A percentile compares a stretch with the other conserved stretches of the same genome.
Evolutionary conservation across 2,329 filamentous ascomycete species (phyloP).

Genomic region (Epicoccum nigrum): DNA sequence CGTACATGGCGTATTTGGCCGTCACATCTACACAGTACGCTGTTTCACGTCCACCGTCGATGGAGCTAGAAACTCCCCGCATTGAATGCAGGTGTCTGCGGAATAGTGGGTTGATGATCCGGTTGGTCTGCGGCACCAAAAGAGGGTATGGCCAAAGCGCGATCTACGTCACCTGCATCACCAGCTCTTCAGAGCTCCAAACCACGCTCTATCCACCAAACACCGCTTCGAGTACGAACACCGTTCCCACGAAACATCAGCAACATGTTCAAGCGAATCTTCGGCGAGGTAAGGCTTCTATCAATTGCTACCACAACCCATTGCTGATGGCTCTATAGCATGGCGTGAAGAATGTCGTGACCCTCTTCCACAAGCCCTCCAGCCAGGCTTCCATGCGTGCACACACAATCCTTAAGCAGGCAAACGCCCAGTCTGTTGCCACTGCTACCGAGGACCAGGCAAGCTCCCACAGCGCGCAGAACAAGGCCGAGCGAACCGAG

Average conservation of each 20-base stretch:
- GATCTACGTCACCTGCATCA: conserved; percentile 37
- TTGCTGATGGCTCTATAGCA: conserved; percentile 41
- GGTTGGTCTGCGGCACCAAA: conserved; percentile 17
- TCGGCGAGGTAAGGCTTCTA: conserved; percentile 50
- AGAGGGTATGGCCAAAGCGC: too few relatives aligned
- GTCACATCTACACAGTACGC: too few relatives aligned
- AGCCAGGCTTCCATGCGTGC: conserved; percentile 75
- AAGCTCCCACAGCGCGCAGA: conserved; percentile 67
- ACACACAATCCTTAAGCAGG: conserved; percentile 79
- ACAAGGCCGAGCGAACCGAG: conserved; percentile 64
- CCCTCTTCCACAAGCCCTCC: conserved; percentile 89
- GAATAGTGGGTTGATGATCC: conserved; percentile 9
- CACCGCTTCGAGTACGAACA: not conserved
- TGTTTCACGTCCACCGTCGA: not conserved
- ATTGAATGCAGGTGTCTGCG: conserved; percentile 1
- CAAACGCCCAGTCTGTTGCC: conserved; percentile 70
- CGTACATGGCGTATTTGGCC: too few relatives aligned
- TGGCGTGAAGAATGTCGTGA: conserved; percentile 76
- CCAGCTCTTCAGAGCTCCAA: conserved; percentile 29
- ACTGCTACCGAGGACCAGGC: conserved; percentile 77
- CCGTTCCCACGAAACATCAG: conserved; percentile 2
- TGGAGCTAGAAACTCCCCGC: conserved; percentile 6
- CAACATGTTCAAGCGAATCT: conserved; percentile 55
- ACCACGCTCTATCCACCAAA: conserved; percentile 21
- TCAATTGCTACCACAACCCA: conserved; percentile 7